These are phyloP conservation scores for Psilocybe sp. DNA, from an alignment of 768 basidiomycete species.

Conservation along the genomic window DNA sequence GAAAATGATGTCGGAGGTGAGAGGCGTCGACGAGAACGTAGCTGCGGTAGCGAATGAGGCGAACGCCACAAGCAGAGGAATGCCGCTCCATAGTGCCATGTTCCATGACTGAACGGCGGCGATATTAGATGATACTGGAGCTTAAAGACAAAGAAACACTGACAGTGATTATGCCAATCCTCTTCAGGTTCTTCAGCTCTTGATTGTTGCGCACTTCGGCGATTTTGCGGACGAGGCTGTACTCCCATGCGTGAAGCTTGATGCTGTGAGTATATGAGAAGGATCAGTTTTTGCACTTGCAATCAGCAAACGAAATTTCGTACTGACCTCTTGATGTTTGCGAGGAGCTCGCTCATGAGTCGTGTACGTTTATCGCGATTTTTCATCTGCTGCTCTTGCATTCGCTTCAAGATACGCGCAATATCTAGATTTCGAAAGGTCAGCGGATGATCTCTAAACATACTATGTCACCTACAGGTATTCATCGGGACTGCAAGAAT, in stretches of 20 bases:
- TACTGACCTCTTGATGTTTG: conserved; percentile 79
- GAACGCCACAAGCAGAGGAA: conserved; percentile 76
- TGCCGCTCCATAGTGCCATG: conserved; percentile 62
- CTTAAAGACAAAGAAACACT: conserved; percentile 18
- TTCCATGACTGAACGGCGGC: conserved; percentile 46
- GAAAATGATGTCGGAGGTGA: conserved; percentile 92
- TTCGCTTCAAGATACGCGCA: conserved; percentile 63
- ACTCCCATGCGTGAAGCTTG: conserved; percentile 94
- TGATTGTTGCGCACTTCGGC: conserved; percentile 77
- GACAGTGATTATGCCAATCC: conserved; percentile 76
- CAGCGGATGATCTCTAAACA: background rate
- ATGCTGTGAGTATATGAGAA: conserved; percentile 46
- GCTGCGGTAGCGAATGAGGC: conserved; percentile 80
- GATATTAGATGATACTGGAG: background rate
- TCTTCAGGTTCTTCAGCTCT: conserved; percentile 78
- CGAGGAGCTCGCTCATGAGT: conserved; percentile 90
- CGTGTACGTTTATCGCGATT: conserved; percentile 81
- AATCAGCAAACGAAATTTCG: background rate
- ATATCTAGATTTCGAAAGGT: conserved; percentile 36
- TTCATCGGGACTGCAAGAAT: conserved; percentile 76
- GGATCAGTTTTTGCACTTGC: background rate
- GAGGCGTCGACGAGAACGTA: conserved; percentile 52
- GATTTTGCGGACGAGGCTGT: conserved; percentile 79
- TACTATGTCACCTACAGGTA: conserved; percentile 38
- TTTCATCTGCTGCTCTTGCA: conserved; percentile 93